Base-by-base conservation (phyloP, 1,284 basidiomycete species). In the Fomitopsis pinicola region DNA sequence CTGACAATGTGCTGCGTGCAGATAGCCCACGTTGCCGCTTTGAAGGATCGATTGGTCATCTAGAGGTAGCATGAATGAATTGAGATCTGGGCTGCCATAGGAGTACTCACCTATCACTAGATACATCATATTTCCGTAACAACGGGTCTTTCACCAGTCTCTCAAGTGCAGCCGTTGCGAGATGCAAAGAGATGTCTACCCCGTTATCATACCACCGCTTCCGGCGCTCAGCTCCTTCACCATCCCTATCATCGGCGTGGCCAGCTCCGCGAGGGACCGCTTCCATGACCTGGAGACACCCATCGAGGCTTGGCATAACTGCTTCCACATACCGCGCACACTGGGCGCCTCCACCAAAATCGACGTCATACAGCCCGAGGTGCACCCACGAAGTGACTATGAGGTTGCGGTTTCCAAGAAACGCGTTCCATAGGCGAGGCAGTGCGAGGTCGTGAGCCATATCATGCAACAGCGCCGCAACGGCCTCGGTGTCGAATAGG, bases 371-470 rank as follows among this genome's bases (percentile, higher is more conserved):
- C n/a, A 74, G 66, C 5, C 72, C 75, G 14, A 74, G 66, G n/a
- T 72, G 63, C 38, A 77, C 62, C 78, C 79, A 82, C 50, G 75
- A 76, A 10, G 78, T 80, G 14, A 76, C 68, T 40, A 80, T 73
- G 17, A 70, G 66, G 63, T 78, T 73, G 30, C 70, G 63, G 38
- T 68, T 57, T 3, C 77, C 78, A 40, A 80, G 67, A 67, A 79
- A 80, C n/a, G 72, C 75, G 55, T 72, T 72, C 76, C 77, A 78
- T 55, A 72, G 69, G 38, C 77, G 66, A 62, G 44, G 52, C 2
- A 59, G 28, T 72, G 65, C 59, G 73, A 65, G 67, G 60, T 73
- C 74, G 64, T 74, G 73, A 14, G 75, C 76, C 58, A 75, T 71
- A 54, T 76, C 73, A 63, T 80, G 77, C 40, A 80, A 67, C 42